These are phyloP conservation scores for Candida endomychidarum DNA, from an alignment of 805 yeast species.

Conservation along the genomic window DNA sequence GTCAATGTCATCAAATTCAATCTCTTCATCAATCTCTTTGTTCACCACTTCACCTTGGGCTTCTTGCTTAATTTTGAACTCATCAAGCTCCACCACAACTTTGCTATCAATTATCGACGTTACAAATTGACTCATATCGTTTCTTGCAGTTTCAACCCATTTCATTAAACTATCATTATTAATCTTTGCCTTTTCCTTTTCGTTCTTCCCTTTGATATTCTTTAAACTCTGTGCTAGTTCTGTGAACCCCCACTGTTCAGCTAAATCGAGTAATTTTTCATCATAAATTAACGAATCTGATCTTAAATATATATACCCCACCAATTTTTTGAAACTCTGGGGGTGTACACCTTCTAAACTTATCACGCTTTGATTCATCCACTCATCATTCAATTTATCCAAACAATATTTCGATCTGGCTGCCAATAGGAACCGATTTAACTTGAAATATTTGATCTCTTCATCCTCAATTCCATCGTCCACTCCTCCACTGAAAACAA, in stretches of 20 bases:
- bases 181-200: constrained; percentile 24
- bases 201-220: constrained; percentile 16
- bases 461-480: constrained; percentile 16
- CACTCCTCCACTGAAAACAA: constrained; percentile 25
- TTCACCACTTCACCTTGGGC: not conserved
- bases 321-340: constrained; percentile 21
- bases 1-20: constrained; percentile 33
- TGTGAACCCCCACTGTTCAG: constrained; percentile 25
- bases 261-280: constrained; percentile 15
- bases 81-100: constrained; percentile 7
- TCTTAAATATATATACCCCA: constrained; percentile 33
- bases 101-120: constrained; percentile 22
- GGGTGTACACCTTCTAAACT: constrained; percentile 21
- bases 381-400: constrained; percentile 17
- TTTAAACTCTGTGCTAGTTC: constrained; percentile 36
- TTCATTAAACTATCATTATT: constrained; percentile 31
- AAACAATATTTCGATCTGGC: constrained; percentile 31
- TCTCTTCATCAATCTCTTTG: constrained; percentile 20
- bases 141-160: constrained; percentile 36
- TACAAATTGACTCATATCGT: constrained; percentile 32
- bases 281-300: constrained; percentile 30
- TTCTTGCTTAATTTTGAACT: not conserved
- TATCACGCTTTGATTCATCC: constrained; percentile 10
- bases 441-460: constrained; percentile 18
- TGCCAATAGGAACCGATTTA: constrained; percentile 34